phyloP scores from a whole-genome alignment of 164 flowering plant genomes.

The Dillenia suffruticosa region DNA sequence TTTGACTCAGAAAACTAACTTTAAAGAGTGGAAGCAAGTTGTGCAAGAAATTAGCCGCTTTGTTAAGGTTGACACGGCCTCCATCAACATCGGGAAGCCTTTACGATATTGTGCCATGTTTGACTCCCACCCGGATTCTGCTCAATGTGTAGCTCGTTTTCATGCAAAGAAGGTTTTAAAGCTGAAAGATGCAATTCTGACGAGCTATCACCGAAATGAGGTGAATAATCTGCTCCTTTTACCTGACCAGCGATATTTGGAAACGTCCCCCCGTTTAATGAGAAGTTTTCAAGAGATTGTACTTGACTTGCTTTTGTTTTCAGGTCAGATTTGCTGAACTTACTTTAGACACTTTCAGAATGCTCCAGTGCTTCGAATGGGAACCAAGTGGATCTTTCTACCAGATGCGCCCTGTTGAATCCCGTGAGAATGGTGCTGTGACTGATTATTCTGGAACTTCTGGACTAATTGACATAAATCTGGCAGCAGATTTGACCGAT shows the following conservation, averaged over 20 bases:
- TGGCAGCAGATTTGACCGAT: slow-evolving; percentile 76
- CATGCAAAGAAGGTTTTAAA: slow-evolving; percentile 78
- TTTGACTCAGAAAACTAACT: slow-evolving; percentile 61
- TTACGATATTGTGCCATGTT: slow-evolving; percentile 58
- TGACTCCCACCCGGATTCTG: slow-evolving; percentile 62
- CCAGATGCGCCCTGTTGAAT: slow-evolving; percentile 51
- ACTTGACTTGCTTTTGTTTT: slow-evolving; percentile 9
- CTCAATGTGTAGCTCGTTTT: slow-evolving; percentile 71
- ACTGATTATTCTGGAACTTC: slow-evolving; percentile 67
- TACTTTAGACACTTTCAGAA: slow-evolving; percentile 84
- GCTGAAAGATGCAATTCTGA: slow-evolving; percentile 75
- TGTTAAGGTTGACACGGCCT: slow-evolving; percentile 49
- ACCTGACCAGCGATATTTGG: too few species aligned
- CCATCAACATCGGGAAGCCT: slow-evolving; percentile 46
- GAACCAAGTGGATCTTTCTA: slow-evolving; percentile 87
- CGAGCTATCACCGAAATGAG: slow-evolving; percentile 93
- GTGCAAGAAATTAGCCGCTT: slow-evolving; percentile 83
- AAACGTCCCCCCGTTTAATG: too few species aligned
- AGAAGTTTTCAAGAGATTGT: too few species aligned
- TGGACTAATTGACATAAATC: slow-evolving; percentile 78
- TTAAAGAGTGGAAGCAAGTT: slow-evolving; percentile 91
- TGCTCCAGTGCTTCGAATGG: slow-evolving; percentile 98
- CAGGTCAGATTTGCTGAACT: slow-evolving; percentile 95
- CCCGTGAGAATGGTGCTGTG: slow-evolving; percentile 48
- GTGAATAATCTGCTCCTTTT: slow-evolving; percentile 22